Conservation (phyloP, 345 rosid genomes). For the Eucalyptus leucophloia region DNA sequence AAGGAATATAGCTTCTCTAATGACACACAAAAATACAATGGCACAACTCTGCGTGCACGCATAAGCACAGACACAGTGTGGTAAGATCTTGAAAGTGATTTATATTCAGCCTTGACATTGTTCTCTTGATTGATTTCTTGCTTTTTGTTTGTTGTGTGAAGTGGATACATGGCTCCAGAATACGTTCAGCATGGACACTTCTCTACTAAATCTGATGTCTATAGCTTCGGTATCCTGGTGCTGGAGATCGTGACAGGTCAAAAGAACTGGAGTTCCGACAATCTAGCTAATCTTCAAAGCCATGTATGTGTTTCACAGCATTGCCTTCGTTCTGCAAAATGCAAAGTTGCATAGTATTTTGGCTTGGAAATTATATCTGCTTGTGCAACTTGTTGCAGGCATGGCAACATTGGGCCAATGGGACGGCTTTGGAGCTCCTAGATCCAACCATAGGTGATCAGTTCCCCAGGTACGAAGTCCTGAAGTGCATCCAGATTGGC, state of each 20-base stretch:
- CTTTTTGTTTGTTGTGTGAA: not conserved
- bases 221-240: slow-evolving; percentile 32
- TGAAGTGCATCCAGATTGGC: slow-evolving; percentile 37
- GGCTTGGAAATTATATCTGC: not conserved
- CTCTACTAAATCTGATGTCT: slow-evolving; percentile 32
- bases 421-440: slow-evolving; percentile 14
- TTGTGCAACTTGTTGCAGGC: slow-evolving; percentile 6
- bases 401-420: slow-evolving; percentile 41
- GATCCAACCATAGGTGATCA: slow-evolving; percentile 19
- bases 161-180: slow-evolving; percentile 52
- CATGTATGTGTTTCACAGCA: not conserved
- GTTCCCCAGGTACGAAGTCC: slow-evolving; percentile 6
- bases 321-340: not conserved
- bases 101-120: not conserved
- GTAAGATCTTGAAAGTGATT: not conserved
- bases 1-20: not conserved
- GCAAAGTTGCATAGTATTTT: not conserved
- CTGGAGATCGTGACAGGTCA: slow-evolving; percentile 29
- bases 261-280: slow-evolving; percentile 7
- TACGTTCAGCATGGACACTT: slow-evolving; percentile 14
- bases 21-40: not conserved
- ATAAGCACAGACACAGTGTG: not conserved
- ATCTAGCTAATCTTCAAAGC: slow-evolving; percentile 7
- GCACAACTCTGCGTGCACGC: not conserved
- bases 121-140: not conserved